phyloP scores from a whole-genome alignment of 1,139 yeast genomes.

The Saccharomyces hybrid region DNA sequence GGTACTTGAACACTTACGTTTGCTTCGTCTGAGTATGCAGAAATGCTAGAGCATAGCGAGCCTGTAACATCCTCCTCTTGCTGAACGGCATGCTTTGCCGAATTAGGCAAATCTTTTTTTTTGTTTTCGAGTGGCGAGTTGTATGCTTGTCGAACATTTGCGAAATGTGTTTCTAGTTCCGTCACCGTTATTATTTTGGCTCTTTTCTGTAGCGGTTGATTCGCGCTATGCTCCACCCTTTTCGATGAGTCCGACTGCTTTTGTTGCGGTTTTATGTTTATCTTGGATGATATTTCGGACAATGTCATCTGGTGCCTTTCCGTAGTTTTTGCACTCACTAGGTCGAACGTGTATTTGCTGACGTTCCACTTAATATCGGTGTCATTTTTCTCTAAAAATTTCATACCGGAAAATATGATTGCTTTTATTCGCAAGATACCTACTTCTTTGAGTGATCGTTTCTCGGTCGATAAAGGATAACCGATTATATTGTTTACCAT shows the following conservation, averaged over 20 bases:
- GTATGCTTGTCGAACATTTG: background rate
- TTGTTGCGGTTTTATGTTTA: background rate
- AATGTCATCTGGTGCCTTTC: background rate
- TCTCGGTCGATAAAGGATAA: constrained; percentile 12
- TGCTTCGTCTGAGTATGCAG: background rate
- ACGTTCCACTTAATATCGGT: constrained; percentile 29
- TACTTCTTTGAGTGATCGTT: constrained; percentile 26
- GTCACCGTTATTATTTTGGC: background rate
- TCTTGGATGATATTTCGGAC: background rate
- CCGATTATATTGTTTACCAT: constrained; percentile 24
- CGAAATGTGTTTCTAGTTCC: background rate
- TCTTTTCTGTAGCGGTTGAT: background rate
- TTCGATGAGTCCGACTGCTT: background rate
- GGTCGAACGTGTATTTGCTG: background rate
- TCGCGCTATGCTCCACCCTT: background rate
- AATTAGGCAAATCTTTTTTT: background rate
- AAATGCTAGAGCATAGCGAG: background rate
- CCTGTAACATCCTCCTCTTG: background rate
- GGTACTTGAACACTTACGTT: background rate
- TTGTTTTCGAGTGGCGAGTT: background rate
- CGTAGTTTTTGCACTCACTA: background rate
- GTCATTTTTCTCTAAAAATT: constrained; percentile 25
- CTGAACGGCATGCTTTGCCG: background rate
- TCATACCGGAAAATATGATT: constrained; percentile 32
- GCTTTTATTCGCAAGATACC: constrained; percentile 33